These are phyloP conservation scores for Friedmanniomyces simplex DNA, from an alignment of 495 filamentous ascomycete genomes.

Conservation along the genomic window DNA sequence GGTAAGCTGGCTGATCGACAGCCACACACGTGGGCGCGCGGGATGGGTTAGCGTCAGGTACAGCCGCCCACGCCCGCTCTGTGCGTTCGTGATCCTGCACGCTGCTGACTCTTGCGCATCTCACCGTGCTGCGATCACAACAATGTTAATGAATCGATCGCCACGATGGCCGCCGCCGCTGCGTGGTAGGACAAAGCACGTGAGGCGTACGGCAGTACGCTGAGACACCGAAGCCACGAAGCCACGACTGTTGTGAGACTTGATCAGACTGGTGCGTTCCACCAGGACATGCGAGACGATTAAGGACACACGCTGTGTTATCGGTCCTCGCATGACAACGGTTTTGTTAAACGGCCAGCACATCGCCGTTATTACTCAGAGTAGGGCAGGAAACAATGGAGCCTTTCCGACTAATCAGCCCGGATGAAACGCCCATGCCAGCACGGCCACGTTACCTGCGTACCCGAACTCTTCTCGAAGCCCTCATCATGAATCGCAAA, in stretches of 20 bases:
- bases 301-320: too few relatives aligned
- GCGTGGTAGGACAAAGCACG: constrained; percentile 1
- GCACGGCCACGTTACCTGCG: too few relatives aligned
- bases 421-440: too few relatives aligned
- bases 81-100: not conserved
- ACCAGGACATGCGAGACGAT: too few relatives aligned
- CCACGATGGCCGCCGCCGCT: not conserved
- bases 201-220: not conserved
- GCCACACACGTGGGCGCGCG: not conserved
- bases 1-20: constrained; percentile 1
- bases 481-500: too few relatives aligned
- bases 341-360: too few relatives aligned
- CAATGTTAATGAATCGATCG: not conserved
- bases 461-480: not conserved
- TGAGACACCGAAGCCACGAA: not conserved
- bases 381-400: too few relatives aligned
- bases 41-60: constrained; percentile 7
- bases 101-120: not conserved
- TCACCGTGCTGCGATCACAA: too few relatives aligned
- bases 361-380: too few relatives aligned
- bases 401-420: too few relatives aligned
- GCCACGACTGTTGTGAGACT: not conserved
- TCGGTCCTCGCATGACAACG: too few relatives aligned
- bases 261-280: not conserved
- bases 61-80: not conserved